Evolutionary conservation across 169 alveolate species (phyloP), one percentile per base, ranked within the genome.

Genomic region (Plasmodium coatneyi): DNA sequence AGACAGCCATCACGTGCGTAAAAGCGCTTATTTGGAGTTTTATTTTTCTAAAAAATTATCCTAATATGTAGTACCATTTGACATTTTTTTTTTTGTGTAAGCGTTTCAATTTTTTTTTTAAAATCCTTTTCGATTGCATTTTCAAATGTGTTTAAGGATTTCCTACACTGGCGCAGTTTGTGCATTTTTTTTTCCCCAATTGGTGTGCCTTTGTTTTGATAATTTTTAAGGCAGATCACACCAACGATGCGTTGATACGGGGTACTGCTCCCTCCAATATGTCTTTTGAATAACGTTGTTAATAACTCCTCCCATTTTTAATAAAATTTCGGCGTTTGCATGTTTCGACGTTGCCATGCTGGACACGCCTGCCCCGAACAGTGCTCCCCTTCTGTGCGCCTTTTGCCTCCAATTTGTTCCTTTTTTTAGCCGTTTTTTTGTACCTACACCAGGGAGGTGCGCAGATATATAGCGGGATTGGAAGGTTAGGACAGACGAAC

Each of bases 151-250:
- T 7, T 49, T 16, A 79, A 16, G 30, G 36, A 71, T 71, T 71
- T 9, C 46, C n/a, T 19, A 22, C 19, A 32, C 32, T 14, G 22
- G 28, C 30, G 25, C 16, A 5, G 52, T 80, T 46, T 41, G 36
- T 80, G 43, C 86, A 41, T 80, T 41, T 80, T 80, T n/a, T 34
- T 80, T 34, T 22, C n/a, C 36, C 36, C 9, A 9, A 46, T 46
- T 80, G 54, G 36, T 80, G 28, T 49, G 76, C 60, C 49, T 80
- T 49, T 49, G 86, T 80, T 80, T 34, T 46, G 39, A 80, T 41
- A 10, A 19, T 80, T 80, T 80, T 80, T 80, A 80, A 80, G 34
- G 56, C n/a, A 41, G 66, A 41, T 34, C 28, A 66, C 39, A 66
- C 36, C 41, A 66, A 22, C 76, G 76, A 41, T 66, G 41, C 5